phyloP scores from a whole-genome alignment of 2,329 filamentous ascomycete species.

The Hymenoscyphus infarciens region DNA sequence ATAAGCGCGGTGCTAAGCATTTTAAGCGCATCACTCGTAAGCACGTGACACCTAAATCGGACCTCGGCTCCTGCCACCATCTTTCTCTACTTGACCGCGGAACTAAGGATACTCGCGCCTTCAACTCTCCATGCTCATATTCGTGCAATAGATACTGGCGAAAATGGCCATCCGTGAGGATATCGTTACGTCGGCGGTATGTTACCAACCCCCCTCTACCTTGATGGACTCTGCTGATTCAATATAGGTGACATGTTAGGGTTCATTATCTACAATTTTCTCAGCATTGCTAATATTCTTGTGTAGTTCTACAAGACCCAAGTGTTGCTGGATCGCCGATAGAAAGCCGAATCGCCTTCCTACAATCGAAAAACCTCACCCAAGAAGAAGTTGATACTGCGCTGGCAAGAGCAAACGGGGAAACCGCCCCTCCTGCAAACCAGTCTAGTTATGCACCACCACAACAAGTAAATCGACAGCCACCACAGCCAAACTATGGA shows the following conservation, averaged over 20 bases:
- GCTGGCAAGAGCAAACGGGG: conserved; percentile 69
- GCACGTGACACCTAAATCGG: conserved; percentile 3
- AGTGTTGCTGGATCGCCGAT: conserved; percentile 85
- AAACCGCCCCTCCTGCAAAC: conserved; percentile 42
- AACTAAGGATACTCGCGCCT: background rate
- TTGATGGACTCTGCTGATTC: conserved; percentile 25
- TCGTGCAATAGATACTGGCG: conserved; percentile 17
- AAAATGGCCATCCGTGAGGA: conserved; percentile 89
- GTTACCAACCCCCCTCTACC: conserved; percentile 29
- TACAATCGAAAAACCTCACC: conserved; percentile 95
- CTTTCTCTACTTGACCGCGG: conserved; percentile 9
- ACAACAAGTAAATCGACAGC: conserved; percentile 41
- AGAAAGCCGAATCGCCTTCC: conserved; percentile 87
- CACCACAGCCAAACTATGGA: conserved; percentile 43
- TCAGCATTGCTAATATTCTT: conserved; percentile 20
- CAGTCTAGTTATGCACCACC: conserved; percentile 41
- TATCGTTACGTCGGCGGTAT: conserved; percentile 76
- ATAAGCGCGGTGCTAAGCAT: conserved; percentile 14
- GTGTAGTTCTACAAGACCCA: conserved; percentile 84
- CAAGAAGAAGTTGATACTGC: conserved; percentile 90
- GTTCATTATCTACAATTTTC: background rate
- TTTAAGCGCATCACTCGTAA: background rate
- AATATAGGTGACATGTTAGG: conserved; percentile 37
- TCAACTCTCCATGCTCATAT: conserved; percentile 3
- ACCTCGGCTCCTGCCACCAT: conserved; percentile 24